Evolutionary conservation across 306 rosid genomes (phyloP), one percentile per base, ranked within the genome.

Genomic region (Medicago ruthenica): DNA sequence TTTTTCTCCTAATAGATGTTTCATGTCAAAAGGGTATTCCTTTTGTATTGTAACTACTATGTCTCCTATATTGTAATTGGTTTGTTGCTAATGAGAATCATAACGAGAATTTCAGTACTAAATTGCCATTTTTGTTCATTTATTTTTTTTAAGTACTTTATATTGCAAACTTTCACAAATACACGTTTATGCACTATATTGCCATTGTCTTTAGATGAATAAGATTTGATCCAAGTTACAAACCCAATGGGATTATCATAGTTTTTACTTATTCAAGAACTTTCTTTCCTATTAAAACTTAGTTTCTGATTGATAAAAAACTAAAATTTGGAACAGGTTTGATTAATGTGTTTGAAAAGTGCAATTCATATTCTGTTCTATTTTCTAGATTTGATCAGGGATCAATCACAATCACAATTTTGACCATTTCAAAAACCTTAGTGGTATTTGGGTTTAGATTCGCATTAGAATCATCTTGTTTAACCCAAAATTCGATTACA

Each of bases 1-100:
- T 64, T 22, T 79, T 66, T 70, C 79, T 73, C 79, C 74, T 63
- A 15, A 22, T 59, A 59, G 65, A 51, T 51, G 3, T 51, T n/a
- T 9, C 10, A 51, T 51, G 11, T 16, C 34, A 66, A 42, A 13
- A 64, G 72, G 17, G 54, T 13, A 44, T 66, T 37, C 36, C 31
- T 67, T 14, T 67, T n/a, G 27, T 22, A 42, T 18, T 55, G 61
- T 55, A 55, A 55, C 21, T 57, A 53, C 59, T 53, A 16, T n/a
- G 59, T 45, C 51, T 12, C 51, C 51, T 45, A 45, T 45, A 45
- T 12, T 45, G 51, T 45, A 13, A 6, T 53, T 53, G 20, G 59
- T 53, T 53, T 53, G 22, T 16, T 51, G 11, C 9, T 53, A 53
- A 53, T 53, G 22, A 8, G 11, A 51, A n/a, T 50, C 42, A 37